Evolutionary conservation across 2,329 filamentous ascomycete genomes (phyloP).

Genomic region (Didymella glomerata): DNA sequence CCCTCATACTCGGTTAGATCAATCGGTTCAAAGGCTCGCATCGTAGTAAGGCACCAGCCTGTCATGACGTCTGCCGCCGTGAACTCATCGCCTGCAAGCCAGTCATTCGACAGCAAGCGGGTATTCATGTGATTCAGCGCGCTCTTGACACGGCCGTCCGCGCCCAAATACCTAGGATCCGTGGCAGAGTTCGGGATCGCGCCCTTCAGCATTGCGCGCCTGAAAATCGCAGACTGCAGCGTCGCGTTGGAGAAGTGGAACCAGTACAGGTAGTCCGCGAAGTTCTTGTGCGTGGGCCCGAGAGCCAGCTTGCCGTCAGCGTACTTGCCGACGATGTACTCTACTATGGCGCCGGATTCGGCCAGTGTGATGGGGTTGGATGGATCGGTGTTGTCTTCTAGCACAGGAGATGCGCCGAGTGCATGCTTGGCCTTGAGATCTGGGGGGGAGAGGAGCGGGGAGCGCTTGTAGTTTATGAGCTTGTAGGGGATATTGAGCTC

Average conservation of each 20-base stretch:
- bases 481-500: slow-evolving; percentile 67
- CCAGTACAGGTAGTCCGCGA: slow-evolving; percentile 71
- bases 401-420: slow-evolving; percentile 66
- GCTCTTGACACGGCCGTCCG: slow-evolving; percentile 48
- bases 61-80: slow-evolving; percentile 73
- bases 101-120: slow-evolving; percentile 59
- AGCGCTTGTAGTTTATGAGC: slow-evolving; percentile 57
- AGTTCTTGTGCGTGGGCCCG: slow-evolving; percentile 57
- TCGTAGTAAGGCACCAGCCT: slow-evolving; percentile 68
- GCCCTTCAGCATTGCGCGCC: slow-evolving; percentile 38
- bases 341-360: slow-evolving; percentile 67
- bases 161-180: slow-evolving; percentile 48
- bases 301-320: slow-evolving; percentile 59
- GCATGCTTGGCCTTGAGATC: slow-evolving; percentile 48
- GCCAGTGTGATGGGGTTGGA: slow-evolving; percentile 62
- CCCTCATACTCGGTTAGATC: slow-evolving; percentile 46
- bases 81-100: slow-evolving; percentile 68
- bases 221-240: slow-evolving; percentile 50
- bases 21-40: slow-evolving; percentile 62
- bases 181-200: slow-evolving; percentile 40
- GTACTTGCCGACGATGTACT: slow-evolving; percentile 68
- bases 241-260: slow-evolving; percentile 63
- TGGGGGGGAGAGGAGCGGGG: slow-evolving; percentile 54
- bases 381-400: slow-evolving; percentile 60
- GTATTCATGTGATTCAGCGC: slow-evolving; percentile 59